Percentiles rank a stretch among this genome's conserved stretches.
Evolutionary conservation across 2,329 filamentous ascomycete genomes (phyloP).

Genomic region (Penicillium palitans): DNA sequence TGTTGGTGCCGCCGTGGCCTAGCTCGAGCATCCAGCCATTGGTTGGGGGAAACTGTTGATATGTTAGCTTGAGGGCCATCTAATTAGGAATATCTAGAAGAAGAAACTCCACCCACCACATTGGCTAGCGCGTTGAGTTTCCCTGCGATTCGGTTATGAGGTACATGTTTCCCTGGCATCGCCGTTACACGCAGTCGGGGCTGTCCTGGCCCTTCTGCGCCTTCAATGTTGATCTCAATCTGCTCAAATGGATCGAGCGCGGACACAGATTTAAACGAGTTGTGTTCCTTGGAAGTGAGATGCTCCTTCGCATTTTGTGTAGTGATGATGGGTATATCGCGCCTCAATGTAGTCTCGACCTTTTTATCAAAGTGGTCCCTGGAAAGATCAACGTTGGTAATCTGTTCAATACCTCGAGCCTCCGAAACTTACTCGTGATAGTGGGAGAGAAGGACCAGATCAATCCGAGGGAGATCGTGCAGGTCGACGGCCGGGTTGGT

Average conservation of each 20-base stretch:
- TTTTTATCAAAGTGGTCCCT: conserved; percentile 53
- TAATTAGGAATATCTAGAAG: background rate
- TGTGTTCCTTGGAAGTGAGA: conserved; percentile 48
- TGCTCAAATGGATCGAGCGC: conserved; percentile 59
- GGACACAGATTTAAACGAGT: conserved; percentile 57
- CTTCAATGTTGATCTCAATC: conserved; percentile 47
- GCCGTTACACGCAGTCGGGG: conserved; percentile 59
- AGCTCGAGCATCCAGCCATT: conserved; percentile 69
- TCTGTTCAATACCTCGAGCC: no score
- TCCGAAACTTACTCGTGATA: conserved; percentile 54
- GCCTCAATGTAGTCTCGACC: conserved; percentile 53
- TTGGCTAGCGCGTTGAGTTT: conserved; percentile 50
- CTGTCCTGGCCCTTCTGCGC: conserved; percentile 17
- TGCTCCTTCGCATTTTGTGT: conserved; percentile 61
- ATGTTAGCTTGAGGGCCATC: background rate
- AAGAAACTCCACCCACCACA: conserved; percentile 34
- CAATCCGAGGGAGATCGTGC: conserved; percentile 59
- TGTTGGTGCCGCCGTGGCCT: conserved; percentile 44
- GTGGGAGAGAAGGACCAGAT: conserved; percentile 62
- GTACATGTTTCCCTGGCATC: conserved; percentile 66
- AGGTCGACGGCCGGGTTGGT: conserved; percentile 64
- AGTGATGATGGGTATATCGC: conserved; percentile 62
- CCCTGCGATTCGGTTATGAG: conserved; percentile 41
- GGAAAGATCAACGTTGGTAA: no score
- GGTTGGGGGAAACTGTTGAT: conserved; percentile 57